Conservation (phyloP, 768 basidiomycete genomes). For the Lactarius trivialis region DNA sequence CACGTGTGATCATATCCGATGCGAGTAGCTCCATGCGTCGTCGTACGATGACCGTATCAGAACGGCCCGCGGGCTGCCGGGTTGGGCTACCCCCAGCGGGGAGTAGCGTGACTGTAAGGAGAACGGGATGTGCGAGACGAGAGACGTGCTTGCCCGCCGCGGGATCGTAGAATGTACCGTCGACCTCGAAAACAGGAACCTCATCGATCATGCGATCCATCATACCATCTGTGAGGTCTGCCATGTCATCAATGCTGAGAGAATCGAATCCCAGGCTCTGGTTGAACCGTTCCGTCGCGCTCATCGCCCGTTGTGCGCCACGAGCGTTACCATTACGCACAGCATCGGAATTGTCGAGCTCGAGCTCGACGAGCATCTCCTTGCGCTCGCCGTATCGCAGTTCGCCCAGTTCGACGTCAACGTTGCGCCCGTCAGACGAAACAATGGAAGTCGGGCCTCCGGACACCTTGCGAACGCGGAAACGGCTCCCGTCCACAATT, state of each 20-base stretch:
- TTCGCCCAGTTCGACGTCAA: constrained; percentile 93
- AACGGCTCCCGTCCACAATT: constrained; percentile 83
- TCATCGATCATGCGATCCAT: constrained; percentile 98
- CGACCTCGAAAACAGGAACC: constrained; percentile 92
- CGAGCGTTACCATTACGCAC: constrained; percentile 12
- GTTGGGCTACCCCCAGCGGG: constrained; percentile 39
- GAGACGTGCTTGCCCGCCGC: constrained; percentile 76
- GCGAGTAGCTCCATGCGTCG: constrained; percentile 95
- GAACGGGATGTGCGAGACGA: constrained; percentile 83
- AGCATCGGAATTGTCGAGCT: constrained; percentile 72
- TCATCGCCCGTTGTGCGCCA: constrained; percentile 35
- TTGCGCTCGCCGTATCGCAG: constrained; percentile 93
- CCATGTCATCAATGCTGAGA: constrained; percentile 60
- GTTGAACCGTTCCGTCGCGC: constrained; percentile 87
- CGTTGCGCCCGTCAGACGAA: constrained; percentile 86
- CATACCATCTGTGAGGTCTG: constrained; percentile 81
- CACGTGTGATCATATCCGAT: constrained; percentile 95
- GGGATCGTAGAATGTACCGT: constrained; percentile 93
- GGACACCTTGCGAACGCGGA: constrained; percentile 91
- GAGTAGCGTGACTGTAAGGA: constrained; percentile 89
- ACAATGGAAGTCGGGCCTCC: constrained; percentile 85
- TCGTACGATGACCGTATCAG: constrained; percentile 86
- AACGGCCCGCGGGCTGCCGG: constrained; percentile 34
- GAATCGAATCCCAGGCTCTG: constrained; percentile 79
- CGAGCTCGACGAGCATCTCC: constrained; percentile 95